Percentiles rank a stretch among this genome's conserved stretches.
phyloP scores from a whole-genome alignment of 2,329 filamentous ascomycete species.

The Alternaria arborescens region DNA sequence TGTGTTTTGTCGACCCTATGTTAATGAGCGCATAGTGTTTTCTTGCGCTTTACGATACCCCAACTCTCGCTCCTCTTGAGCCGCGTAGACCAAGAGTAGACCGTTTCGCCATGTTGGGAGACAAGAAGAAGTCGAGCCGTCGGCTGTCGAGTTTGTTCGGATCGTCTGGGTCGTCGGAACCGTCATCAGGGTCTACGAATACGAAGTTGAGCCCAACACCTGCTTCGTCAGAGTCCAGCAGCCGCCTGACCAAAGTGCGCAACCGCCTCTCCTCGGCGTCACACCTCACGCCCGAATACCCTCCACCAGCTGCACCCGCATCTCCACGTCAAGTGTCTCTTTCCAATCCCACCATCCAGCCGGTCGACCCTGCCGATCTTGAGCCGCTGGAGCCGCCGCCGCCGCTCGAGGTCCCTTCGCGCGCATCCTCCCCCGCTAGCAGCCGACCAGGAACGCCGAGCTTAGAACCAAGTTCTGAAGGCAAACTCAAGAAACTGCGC shows the following conservation, averaged over 20 bases:
- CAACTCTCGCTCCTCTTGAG: background rate
- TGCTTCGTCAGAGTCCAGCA: constrained; percentile 38
- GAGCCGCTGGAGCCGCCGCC: constrained; percentile 42
- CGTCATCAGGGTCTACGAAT: constrained; percentile 12
- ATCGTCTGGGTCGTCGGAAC: constrained; percentile 25
- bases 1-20: constrained; percentile 24
- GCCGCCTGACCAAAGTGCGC: constrained; percentile 42
- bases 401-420: constrained; percentile 36
- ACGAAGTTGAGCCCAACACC: constrained; percentile 28
- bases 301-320: constrained; percentile 32
- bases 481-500: constrained; percentile 44
- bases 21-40: constrained; percentile 16
- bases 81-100: constrained; percentile 1
- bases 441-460: constrained; percentile 37
- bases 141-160: constrained; percentile 48
- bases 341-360: constrained; percentile 39
- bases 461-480: constrained; percentile 26
- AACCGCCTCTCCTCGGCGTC: constrained; percentile 44
- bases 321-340: constrained; percentile 22
- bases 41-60: constrained; percentile 6
- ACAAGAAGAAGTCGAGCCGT: constrained; percentile 45
- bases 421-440: constrained; percentile 38
- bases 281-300: constrained; percentile 43
- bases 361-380: constrained; percentile 34
- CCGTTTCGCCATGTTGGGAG: constrained; percentile 29